These are phyloP conservation scores for Limnanthes douglasii DNA, from an alignment of 345 rosid species.

Conservation along the genomic window DNA sequence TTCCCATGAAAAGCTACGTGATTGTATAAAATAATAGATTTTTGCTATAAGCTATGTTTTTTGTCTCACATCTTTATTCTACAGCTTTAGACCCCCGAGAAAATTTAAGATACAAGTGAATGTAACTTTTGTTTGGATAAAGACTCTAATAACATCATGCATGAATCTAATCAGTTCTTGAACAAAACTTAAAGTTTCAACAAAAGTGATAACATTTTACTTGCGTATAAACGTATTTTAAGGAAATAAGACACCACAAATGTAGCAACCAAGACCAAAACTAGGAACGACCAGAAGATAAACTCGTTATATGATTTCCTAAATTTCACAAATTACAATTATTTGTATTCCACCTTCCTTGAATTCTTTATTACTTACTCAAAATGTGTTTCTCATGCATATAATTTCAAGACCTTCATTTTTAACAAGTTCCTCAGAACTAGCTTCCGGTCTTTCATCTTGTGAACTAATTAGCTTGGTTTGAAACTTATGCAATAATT, in stretches of 20 bases:
- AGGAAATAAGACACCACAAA: constrained; percentile 75
- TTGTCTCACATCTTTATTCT: constrained; percentile 25
- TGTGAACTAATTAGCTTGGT: constrained; percentile 62
- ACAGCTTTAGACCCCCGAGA: constrained; percentile 84
- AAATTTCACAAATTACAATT: constrained; percentile 67
- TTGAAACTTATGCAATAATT: constrained; percentile 79
- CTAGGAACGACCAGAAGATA: constrained; percentile 87
- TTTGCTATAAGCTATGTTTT: constrained; percentile 12
- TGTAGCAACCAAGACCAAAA: constrained; percentile 77
- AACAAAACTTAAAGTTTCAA: constrained; percentile 76
- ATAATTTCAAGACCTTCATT: constrained; percentile 87
- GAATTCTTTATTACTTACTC: constrained; percentile 62
- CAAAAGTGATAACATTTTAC: constrained; percentile 86
- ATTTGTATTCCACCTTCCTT: constrained; percentile 43
- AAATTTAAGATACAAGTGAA: constrained; percentile 60
- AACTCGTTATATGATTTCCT: constrained; percentile 49
- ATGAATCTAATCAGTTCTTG: constrained; percentile 74
- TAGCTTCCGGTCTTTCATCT: constrained; percentile 70
- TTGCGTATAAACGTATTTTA: constrained; percentile 56
- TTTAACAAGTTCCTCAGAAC: constrained; percentile 66
- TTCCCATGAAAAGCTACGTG: constrained; percentile 80
- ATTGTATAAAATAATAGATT: constrained; percentile 26
- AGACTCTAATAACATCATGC: constrained; percentile 75
- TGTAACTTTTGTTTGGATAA: constrained; percentile 84
- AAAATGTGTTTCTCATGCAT: constrained; percentile 90